These are phyloP conservation scores for Friedmanniomyces simplex DNA, from an alignment of 495 filamentous ascomycete species.

Conservation along the genomic window DNA sequence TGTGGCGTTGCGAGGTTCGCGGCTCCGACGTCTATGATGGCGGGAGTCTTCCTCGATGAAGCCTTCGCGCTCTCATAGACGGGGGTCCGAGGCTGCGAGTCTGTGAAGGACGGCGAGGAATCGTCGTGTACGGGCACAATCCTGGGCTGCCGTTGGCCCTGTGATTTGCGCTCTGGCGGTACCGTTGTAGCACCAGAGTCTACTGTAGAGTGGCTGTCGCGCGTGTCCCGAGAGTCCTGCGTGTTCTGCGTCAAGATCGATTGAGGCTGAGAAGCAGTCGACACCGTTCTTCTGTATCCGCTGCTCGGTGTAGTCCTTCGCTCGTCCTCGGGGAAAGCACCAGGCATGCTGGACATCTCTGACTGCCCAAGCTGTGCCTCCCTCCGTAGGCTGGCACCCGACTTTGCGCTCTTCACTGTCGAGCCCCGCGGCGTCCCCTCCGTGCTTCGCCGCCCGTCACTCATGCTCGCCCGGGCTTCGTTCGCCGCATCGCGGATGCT, in stretches of 20 bases:
- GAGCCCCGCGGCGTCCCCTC: conserved; percentile 21
- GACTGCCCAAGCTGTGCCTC: conserved; percentile 14
- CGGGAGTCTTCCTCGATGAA: not conserved
- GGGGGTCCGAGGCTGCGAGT: conserved; percentile 50
- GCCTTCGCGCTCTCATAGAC: conserved; percentile 31
- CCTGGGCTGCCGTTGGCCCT: conserved; percentile 25
- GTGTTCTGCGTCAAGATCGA: conserved; percentile 16
- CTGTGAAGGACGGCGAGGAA: conserved; percentile 22
- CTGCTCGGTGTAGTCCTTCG: conserved; percentile 19
- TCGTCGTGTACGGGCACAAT: conserved; percentile 32
- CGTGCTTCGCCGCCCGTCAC: conserved; percentile 34
- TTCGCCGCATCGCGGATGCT: conserved; percentile 29
- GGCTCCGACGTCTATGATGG: conserved; percentile 4
- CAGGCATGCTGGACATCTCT: conserved; percentile 19
- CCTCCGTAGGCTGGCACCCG: conserved; percentile 26
- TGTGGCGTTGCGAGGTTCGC: conserved; percentile 2
- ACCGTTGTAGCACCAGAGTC: conserved; percentile 60
- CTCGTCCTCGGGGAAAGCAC: conserved; percentile 17
- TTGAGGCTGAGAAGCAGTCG: conserved; percentile 12
- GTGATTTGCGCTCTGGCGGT: conserved; percentile 47
- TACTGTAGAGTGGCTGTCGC: conserved; percentile 32
- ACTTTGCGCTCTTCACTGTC: conserved; percentile 17
- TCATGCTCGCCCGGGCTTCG: conserved; percentile 32
- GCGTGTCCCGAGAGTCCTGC: conserved; percentile 26
- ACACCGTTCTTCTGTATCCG: conserved; percentile 13